Evolutionary conservation across 768 basidiomycete species (phyloP).

Genomic region (Mycena kentingensis): DNA sequence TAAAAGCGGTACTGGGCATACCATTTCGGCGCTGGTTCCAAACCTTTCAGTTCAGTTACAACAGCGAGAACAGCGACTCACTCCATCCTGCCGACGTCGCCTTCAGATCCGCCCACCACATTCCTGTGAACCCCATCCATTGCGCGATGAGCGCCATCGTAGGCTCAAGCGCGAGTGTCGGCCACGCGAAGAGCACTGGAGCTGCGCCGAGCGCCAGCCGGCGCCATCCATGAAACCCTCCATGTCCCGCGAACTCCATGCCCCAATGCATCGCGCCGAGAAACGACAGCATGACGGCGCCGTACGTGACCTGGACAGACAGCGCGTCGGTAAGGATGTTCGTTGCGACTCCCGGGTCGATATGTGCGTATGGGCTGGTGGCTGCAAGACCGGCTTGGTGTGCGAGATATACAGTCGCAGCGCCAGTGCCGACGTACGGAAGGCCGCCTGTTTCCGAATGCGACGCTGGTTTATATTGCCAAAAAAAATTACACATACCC

Average conservation of each 20-base stretch:
- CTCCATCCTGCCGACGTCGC: conserved; percentile 86
- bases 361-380: conserved; percentile 49
- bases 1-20: conserved; percentile 98
- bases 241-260: conserved; percentile 87
- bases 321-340: conserved; percentile 81
- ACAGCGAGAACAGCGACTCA: conserved; percentile 41
- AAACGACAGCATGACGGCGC: conserved; percentile 93
- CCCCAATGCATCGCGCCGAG: conserved; percentile 94
- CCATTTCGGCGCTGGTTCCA: conserved; percentile 77
- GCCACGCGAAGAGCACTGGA: conserved; percentile 87
- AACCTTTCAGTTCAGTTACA: neutral
- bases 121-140: conserved; percentile 86
- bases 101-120: conserved; percentile 82
- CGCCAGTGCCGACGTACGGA: conserved; percentile 83
- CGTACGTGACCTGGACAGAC: conserved; percentile 89
- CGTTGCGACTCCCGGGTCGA: conserved; percentile 79
- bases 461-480: neutral
- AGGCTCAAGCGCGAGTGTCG: conserved; percentile 81
- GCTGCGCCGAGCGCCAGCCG: conserved; percentile 81
- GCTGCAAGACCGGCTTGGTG: conserved; percentile 75
- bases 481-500: conserved; percentile 39
- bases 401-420: conserved; percentile 80
- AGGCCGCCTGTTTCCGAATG: conserved; percentile 55
- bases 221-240: conserved; percentile 78
- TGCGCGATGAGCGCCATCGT: conserved; percentile 77